Conservation (phyloP, 75 land plant genomes). For the Larix kaempferi region DNA sequence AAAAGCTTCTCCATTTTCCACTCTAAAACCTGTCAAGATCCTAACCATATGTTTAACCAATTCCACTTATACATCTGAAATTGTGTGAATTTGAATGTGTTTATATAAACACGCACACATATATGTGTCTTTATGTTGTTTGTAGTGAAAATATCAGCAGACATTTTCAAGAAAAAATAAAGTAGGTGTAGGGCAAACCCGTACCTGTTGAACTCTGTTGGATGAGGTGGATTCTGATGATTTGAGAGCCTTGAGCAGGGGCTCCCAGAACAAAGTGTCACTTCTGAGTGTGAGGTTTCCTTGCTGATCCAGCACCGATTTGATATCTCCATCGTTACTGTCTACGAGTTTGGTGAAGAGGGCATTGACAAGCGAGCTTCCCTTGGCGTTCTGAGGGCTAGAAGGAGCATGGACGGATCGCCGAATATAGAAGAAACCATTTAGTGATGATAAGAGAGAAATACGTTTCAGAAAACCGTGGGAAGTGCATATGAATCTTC, state of each 20-base stretch:
- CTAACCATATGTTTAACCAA: not conserved
- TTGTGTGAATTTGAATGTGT: not conserved
- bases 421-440: not conserved
- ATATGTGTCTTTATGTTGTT: too few relatives aligned
- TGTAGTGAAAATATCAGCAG: too few relatives aligned
- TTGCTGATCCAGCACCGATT: not conserved
- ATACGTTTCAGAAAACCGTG: not conserved
- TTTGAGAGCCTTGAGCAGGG: slow-evolving; percentile 7
- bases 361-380: not conserved
- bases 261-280: slow-evolving; percentile 6
- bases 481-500: not conserved
- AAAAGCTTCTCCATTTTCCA: slow-evolving; percentile 51
- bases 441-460: not conserved
- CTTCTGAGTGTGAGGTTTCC: not conserved
- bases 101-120: not conserved
- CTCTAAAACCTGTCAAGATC: slow-evolving; percentile 36
- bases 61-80: not conserved
- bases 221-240: not conserved
- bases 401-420: not conserved
- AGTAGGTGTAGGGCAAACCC: not conserved
- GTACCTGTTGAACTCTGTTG: slow-evolving; percentile 5
- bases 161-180: not conserved
- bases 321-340: not conserved
- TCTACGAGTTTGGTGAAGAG: slow-evolving; percentile 2
- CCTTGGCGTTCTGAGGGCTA: not conserved